Evolutionary conservation across 73 alveolate species (phyloP).

Genomic region (Tetrahymena elliotti): DNA sequence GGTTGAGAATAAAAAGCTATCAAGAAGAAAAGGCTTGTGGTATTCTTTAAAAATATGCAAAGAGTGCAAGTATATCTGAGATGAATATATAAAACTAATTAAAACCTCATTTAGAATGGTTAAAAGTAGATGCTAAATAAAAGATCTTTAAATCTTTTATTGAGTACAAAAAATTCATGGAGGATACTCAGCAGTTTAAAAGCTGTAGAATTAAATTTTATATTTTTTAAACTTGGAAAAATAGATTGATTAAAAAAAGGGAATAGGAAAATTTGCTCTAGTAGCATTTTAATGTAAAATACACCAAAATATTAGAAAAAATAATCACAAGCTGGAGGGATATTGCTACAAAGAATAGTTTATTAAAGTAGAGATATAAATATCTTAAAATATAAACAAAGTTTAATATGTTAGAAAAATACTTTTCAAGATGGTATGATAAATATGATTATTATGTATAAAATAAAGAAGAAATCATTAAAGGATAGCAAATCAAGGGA

Average conservation of each 20-base stretch:
- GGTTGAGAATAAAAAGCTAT: background rate
- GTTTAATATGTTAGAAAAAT: background rate
- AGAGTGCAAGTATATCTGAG: background rate
- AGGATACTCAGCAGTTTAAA: background rate
- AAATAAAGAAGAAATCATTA: background rate
- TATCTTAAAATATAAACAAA: background rate
- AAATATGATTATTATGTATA: background rate
- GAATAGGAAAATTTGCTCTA: background rate
- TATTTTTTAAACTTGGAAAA: background rate
- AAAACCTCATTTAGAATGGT: background rate
- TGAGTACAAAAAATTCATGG: background rate
- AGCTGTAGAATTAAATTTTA: background rate
- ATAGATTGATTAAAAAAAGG: background rate
- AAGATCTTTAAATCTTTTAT: background rate
- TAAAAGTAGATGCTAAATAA: background rate
- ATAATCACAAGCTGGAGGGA: background rate
- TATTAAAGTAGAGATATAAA: background rate
- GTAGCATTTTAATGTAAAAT: background rate
- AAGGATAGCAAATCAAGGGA: background rate
- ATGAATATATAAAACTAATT: background rate
- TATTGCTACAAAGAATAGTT: background rate
- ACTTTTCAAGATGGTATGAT: background rate
- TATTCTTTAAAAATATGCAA: background rate
- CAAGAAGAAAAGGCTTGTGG: background rate
- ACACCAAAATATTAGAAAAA: background rate